These are phyloP conservation scores for Scheffersomyces illinoinensis DNA, from an alignment of 1,139 yeast genomes.

Conservation along the genomic window DNA sequence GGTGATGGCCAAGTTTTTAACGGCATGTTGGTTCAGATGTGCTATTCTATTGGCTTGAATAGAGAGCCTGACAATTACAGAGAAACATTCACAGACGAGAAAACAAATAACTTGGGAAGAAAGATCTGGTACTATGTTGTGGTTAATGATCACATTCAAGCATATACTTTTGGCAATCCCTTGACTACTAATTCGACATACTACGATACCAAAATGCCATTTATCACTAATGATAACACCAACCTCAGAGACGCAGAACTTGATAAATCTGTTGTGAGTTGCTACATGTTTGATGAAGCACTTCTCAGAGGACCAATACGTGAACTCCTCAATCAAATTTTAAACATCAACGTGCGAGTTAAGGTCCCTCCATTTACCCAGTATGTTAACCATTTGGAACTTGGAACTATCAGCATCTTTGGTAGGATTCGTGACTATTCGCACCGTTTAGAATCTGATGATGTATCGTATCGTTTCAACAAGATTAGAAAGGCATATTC, in stretches of 20 bases:
- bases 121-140: conserved; percentile 13
- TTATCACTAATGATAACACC: neutral
- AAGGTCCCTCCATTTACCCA: conserved; percentile 6
- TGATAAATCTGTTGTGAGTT: neutral
- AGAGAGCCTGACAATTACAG: conserved; percentile 15
- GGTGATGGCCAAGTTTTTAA: conserved; percentile 10
- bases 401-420: conserved; percentile 2
- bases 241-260: neutral
- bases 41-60: conserved; percentile 14
- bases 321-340: conserved; percentile 1
- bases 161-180: conserved; percentile 3
- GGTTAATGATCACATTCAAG: conserved; percentile 8
- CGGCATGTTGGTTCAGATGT: conserved; percentile 13
- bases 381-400: conserved; percentile 7
- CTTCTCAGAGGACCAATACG: conserved; percentile 7
- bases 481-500: conserved; percentile 29
- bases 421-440: neutral
- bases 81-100: conserved; percentile 6
- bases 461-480: conserved; percentile 14
- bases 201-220: conserved; percentile 3
- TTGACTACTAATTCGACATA: neutral
- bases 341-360: conserved; percentile 2
- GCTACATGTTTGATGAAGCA: neutral
- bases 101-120: conserved; percentile 10
- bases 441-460: conserved; percentile 9